Evolutionary conservation across 2,329 filamentous ascomycete species (phyloP).

Genomic region (Aspergillus brasiliensis): DNA sequence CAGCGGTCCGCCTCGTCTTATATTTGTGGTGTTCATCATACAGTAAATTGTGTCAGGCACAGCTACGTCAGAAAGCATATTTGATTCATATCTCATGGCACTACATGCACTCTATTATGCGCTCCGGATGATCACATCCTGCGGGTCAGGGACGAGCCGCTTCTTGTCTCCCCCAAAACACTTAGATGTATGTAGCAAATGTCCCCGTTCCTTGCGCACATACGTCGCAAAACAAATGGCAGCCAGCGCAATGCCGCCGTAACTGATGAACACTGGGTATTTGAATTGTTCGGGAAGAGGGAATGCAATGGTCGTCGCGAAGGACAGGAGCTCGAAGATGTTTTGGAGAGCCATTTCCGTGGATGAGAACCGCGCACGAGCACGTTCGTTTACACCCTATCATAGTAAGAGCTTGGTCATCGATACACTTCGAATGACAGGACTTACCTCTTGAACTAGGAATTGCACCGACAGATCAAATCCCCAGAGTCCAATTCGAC

Average conservation of each 20-base stretch:
- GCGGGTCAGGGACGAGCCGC: neutral
- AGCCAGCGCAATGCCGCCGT: slow-evolving; percentile 37
- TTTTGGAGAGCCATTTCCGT: slow-evolving; percentile 70
- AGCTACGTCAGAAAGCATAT: neutral
- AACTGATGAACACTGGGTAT: slow-evolving; percentile 63
- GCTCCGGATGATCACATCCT: neutral
- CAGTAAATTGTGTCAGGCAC: neutral
- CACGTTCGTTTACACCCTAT: slow-evolving; percentile 57
- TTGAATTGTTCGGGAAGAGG: slow-evolving; percentile 64
- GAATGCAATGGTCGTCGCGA: slow-evolving; percentile 66
- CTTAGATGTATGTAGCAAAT: slow-evolving; percentile 55
- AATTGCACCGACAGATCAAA: slow-evolving; percentile 64
- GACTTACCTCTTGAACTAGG: slow-evolving; percentile 61
- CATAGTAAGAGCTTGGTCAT: neutral
- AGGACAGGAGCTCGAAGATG: slow-evolving; percentile 69
- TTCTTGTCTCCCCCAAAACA: slow-evolving; percentile 20
- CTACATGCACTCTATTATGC: neutral
- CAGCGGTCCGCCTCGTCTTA: neutral
- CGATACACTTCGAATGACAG: neutral
- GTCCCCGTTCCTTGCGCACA: slow-evolving; percentile 60
- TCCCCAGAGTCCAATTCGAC: slow-evolving; percentile 63
- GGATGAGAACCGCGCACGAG: slow-evolving; percentile 69
- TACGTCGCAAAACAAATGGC: slow-evolving; percentile 55
- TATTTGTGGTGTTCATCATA: neutral
- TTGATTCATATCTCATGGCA: neutral